Conservation (phyloP, 352 stramenopile genomes). For the Phytophthora capsici region DNA sequence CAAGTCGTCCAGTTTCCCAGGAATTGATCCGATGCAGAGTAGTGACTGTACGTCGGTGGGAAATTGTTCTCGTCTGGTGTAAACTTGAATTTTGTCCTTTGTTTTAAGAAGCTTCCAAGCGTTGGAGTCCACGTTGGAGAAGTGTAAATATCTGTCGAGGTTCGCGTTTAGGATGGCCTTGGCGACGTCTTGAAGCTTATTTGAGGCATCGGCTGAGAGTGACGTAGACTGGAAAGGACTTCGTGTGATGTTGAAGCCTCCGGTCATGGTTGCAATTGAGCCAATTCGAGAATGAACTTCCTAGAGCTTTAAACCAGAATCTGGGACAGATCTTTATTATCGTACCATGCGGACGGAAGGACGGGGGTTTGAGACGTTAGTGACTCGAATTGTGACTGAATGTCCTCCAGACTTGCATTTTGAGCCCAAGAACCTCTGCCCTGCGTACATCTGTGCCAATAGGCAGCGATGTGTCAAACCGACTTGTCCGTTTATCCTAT, state of each 20-base stretch:
- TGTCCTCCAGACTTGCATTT: background rate
- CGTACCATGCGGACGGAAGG: background rate
- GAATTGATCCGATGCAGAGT: constrained; percentile 30
- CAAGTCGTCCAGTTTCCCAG: constrained; percentile 40
- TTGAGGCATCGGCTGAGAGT: constrained; percentile 21
- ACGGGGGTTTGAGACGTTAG: constrained; percentile 8
- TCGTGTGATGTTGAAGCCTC: background rate
- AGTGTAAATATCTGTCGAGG: constrained; percentile 41
- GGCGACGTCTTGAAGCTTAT: constrained; percentile 29
- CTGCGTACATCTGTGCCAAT: constrained; percentile 16
- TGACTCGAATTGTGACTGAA: background rate
- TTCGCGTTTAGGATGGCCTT: constrained; percentile 38
- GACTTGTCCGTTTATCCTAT: constrained; percentile 1
- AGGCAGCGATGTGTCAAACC: constrained; percentile 15
- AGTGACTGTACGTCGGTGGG: constrained; percentile 13
- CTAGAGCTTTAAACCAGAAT: background rate
- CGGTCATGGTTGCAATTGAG: constrained; percentile 3
- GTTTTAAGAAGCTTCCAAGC: constrained; percentile 33
- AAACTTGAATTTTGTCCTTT: constrained; percentile 27
- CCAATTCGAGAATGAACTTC: constrained; percentile 3
- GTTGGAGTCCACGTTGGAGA: constrained; percentile 17
- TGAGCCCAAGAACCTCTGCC: constrained; percentile 12
- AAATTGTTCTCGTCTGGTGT: constrained; percentile 15
- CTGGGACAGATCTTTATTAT: constrained; percentile 7
- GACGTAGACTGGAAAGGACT: constrained; percentile 37